phyloP scores from a whole-genome alignment of 2,329 filamentous ascomycete species.

The Endoconidiophora laricicola region DNA sequence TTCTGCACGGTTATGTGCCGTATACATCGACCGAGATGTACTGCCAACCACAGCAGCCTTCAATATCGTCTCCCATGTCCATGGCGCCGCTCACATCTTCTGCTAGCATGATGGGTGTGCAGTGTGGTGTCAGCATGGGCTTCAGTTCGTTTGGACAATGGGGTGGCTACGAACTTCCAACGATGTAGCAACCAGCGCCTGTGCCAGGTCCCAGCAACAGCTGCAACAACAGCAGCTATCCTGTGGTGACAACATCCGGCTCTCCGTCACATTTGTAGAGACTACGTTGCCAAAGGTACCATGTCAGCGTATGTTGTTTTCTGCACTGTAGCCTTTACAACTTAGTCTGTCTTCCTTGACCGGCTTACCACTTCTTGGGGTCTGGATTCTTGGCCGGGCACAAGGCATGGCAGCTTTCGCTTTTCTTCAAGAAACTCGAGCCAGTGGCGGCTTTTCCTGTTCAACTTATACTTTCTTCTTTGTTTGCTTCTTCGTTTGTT shows the following conservation, averaged over 20 bases:
- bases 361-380: background rate
- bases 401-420: background rate
- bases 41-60: constrained; percentile 58
- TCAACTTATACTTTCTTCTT: background rate
- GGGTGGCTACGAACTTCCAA: constrained; percentile 70
- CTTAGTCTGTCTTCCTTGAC: background rate
- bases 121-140: constrained; percentile 49
- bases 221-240: constrained; percentile 22
- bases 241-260: constrained; percentile 27
- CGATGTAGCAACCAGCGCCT: constrained; percentile 59
- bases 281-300: too few relatives aligned
- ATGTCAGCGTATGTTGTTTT: too few relatives aligned
- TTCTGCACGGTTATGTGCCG: constrained; percentile 24
- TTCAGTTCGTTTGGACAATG: constrained; percentile 35
- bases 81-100: constrained; percentile 63
- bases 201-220: constrained; percentile 21
- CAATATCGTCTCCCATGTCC: constrained; percentile 57
- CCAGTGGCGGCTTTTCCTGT: too few relatives aligned
- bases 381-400: constrained; percentile 1
- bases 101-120: constrained; percentile 50
- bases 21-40: constrained; percentile 57
- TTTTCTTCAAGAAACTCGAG: background rate
- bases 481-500: constrained; percentile 2
- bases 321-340: background rate
- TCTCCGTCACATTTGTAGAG: too few relatives aligned